Evolutionary conservation across 257 asterid species (phyloP), one percentile per base, ranked within the genome.

Genomic region (Ilex asprella): DNA sequence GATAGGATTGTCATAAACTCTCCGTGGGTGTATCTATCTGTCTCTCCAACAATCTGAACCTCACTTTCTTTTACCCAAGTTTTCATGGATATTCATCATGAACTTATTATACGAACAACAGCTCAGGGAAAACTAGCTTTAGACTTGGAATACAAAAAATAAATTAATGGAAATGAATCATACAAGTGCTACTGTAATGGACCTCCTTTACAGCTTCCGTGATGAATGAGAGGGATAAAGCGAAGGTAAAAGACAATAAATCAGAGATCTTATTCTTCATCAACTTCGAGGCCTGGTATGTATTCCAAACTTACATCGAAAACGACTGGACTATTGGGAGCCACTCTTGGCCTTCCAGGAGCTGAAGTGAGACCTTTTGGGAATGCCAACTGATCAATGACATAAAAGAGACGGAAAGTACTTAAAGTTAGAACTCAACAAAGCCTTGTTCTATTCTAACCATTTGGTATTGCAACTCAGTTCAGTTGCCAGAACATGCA

Each of bases 261-360:
- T 7, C 11, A 21, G 3, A 2, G 15, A 14, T n/a, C 15, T 66
- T 64, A 75, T 39, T 79, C 84, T 54, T 85, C 95, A 7, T 86
- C 95, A 2, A 72, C 81, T 50, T 90, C 95, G 12, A 89, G 82
- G 59, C 97, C 99, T 3, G 99, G 96, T 60, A 93, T 79, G 86
- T 76, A 93, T 88, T 83, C 91, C 79, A 93, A 76, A 73, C 94
- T 93, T 60, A 89, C 97, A 31, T 89, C 97, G 59, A 93, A 89
- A 29, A 87, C 64, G 39, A 89, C 95, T 1, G 96, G 94, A 75
- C 96, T 93, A 61, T 75, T 84, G 7, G 99, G 76, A 70, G 91
- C 91, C 69, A 93, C 96, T 55, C 96, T 76, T 35, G 99, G 96
- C 94, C 97, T 85, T 60, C 99, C 97, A 2, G 99, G 97, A 49